Percentiles rank a stretch among this genome's conserved stretches.
Conservation (phyloP, 2,329 filamentous ascomycete genomes). For the Apiospora hydei region DNA sequence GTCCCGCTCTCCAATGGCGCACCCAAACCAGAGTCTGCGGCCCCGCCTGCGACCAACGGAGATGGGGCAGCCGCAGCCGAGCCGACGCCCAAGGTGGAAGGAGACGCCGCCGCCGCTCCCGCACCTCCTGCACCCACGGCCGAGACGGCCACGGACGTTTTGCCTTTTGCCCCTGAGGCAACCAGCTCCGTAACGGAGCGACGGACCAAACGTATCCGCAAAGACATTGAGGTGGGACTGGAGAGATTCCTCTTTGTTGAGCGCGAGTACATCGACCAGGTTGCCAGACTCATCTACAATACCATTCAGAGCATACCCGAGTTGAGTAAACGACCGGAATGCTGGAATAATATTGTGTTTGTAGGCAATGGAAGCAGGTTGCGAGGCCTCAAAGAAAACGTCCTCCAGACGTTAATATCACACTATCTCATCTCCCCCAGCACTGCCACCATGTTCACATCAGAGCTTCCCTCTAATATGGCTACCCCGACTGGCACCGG, state of each 20-base stretch:
- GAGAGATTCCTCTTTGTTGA: slow-evolving; percentile 77
- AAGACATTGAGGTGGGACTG: slow-evolving; percentile 77
- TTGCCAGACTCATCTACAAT: slow-evolving; percentile 84
- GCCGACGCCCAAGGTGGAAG: slow-evolving; percentile 30
- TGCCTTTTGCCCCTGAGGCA: slow-evolving; percentile 41
- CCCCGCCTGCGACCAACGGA: slow-evolving; percentile 28
- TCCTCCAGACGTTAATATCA: slow-evolving; percentile 78
- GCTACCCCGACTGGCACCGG: slow-evolving; percentile 91
- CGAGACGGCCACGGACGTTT: slow-evolving; percentile 34
- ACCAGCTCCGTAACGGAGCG: slow-evolving; percentile 44
- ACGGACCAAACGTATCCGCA: slow-evolving; percentile 64
- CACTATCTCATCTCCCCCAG: slow-evolving; percentile 92
- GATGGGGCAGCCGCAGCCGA: slow-evolving; percentile 32
- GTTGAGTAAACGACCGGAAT: slow-evolving; percentile 80
- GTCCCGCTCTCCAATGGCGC: slow-evolving; percentile 43
- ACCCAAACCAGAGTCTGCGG: slow-evolving; percentile 28
- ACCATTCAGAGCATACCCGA: slow-evolving; percentile 85
- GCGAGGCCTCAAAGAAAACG: slow-evolving; percentile 85
- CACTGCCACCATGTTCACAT: slow-evolving; percentile 95
- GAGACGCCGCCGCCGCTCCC: slow-evolving; percentile 33
- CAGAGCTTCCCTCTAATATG: slow-evolving; percentile 92
- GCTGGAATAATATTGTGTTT: slow-evolving; percentile 93
- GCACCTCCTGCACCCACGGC: slow-evolving; percentile 26
- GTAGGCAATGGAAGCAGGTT: slow-evolving; percentile 83
- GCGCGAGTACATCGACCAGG: slow-evolving; percentile 78